These are phyloP conservation scores for Phytophthora pisi DNA, from an alignment of 352 stramenopile genomes.

Conservation along the genomic window DNA sequence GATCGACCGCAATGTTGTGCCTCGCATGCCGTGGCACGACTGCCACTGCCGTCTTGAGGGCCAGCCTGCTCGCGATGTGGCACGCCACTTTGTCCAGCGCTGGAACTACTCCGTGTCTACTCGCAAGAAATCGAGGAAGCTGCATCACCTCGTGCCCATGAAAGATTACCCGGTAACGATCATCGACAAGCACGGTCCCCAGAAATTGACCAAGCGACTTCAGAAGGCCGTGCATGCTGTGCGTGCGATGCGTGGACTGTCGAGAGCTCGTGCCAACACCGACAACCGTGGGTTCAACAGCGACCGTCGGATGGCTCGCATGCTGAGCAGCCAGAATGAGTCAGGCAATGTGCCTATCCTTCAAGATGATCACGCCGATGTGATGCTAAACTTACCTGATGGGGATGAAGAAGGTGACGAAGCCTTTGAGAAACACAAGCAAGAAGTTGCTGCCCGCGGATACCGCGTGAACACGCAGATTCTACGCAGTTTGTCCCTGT, in stretches of 20 bases:
- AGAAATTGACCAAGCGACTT: conserved; percentile 54
- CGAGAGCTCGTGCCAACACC: conserved; percentile 25
- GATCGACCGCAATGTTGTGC: conserved; percentile 71
- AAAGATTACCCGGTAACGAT: conserved; percentile 56
- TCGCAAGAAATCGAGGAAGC: conserved; percentile 73
- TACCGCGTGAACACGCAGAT: conserved; percentile 71
- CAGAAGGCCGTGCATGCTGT: conserved; percentile 75
- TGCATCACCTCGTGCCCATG: conserved; percentile 80
- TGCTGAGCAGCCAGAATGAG: conserved; percentile 38
- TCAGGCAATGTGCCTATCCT: conserved; percentile 30
- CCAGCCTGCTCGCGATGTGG: conserved; percentile 80
- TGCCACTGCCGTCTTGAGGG: conserved; percentile 82
- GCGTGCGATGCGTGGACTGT: conserved; percentile 47
- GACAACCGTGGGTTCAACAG: conserved; percentile 54
- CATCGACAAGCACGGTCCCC: conserved; percentile 46
- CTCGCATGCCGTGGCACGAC: conserved; percentile 89
- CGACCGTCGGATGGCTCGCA: conserved; percentile 39
- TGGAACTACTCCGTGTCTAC: conserved; percentile 90
- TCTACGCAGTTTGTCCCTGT: conserved; percentile 79
- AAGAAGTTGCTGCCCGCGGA: conserved; percentile 42
- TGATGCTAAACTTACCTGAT: conserved; percentile 30
- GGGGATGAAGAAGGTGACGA: conserved; percentile 36
- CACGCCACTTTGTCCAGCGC: conserved; percentile 86
- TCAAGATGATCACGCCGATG: conserved; percentile 24
- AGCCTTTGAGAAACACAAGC: conserved; percentile 38